Conservation (phyloP, 192 early-diverging fungal species). For the Linnemannia zychae region DNA sequence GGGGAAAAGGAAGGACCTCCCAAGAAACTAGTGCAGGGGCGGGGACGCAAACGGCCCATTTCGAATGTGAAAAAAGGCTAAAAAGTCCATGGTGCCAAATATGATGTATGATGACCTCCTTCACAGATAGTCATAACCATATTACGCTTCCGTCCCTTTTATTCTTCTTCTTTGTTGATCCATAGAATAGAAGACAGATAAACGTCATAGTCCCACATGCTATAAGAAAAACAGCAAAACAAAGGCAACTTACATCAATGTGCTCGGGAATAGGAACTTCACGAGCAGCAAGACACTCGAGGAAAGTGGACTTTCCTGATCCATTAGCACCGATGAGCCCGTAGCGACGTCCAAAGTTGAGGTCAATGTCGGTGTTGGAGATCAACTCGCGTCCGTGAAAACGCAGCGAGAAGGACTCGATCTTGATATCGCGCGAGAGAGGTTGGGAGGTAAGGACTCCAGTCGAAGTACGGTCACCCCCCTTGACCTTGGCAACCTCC, state of each 20-base stretch:
- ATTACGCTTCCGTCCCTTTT: neutral
- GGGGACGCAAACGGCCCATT: neutral
- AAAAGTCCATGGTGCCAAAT: neutral
- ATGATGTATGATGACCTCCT: neutral
- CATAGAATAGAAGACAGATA: neutral
- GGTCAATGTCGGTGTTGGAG: constrained; percentile 93
- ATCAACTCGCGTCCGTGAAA: constrained; percentile 96
- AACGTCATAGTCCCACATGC: neutral
- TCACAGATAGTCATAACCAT: neutral
- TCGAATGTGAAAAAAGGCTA: neutral
- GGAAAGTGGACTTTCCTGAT: constrained; percentile 96
- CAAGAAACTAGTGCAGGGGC: neutral
- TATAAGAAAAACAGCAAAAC: neutral
- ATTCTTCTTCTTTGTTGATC: neutral
- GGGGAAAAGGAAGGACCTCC: neutral
- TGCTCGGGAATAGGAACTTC: constrained; percentile 98
- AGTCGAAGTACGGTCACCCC: constrained; percentile 86
- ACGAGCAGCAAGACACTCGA: constrained; percentile 91
- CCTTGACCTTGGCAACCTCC: constrained; percentile 73
- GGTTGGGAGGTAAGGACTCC: constrained; percentile 94
- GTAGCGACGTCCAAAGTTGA: constrained; percentile 99
- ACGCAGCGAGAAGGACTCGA: constrained; percentile 94
- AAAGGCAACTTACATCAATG: constrained; percentile 81
- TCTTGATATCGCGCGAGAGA: constrained; percentile 94
- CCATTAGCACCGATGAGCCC: constrained; percentile 97